A percentile compares a stretch with the other conserved stretches of the same genome.
phyloP scores from a whole-genome alignment of 2,329 filamentous ascomycete species.

The Penicillium palitans region DNA sequence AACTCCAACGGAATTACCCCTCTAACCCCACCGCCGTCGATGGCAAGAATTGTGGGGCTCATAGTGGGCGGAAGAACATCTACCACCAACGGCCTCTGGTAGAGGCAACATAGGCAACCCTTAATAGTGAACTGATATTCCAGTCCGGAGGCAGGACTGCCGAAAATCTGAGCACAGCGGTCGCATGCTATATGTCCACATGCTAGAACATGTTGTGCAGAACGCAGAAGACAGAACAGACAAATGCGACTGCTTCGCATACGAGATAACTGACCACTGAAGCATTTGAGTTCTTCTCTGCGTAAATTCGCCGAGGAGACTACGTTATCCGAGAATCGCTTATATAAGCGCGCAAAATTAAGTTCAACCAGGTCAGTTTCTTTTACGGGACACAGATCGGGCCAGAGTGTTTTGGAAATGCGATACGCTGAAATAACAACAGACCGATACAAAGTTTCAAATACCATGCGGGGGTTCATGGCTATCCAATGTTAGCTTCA shows the following conservation, averaged over 20 bases:
- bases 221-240: conserved; percentile 21
- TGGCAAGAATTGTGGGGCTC: no score
- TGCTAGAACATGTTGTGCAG: conserved; percentile 18
- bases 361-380: neutral
- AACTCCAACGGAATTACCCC: no score
- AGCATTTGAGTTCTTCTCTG: conserved; percentile 7
- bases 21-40: no score
- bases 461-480: conserved; percentile 1
- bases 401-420: neutral
- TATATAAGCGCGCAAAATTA: neutral
- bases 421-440: neutral
- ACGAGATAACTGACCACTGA: conserved; percentile 12
- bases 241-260: conserved; percentile 23
- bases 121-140: no score
- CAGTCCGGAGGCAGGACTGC: no score
- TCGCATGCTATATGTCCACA: conserved; percentile 15
- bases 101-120: no score
- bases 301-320: neutral
- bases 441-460: conserved; percentile 8
- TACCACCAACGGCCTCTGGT: no score
- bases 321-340: neutral
- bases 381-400: neutral
- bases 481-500: conserved; percentile 4
- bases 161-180: no score
- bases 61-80: no score